Conservation (phyloP, 306 rosid genomes). For the Sechiopsis laciniata region DNA sequence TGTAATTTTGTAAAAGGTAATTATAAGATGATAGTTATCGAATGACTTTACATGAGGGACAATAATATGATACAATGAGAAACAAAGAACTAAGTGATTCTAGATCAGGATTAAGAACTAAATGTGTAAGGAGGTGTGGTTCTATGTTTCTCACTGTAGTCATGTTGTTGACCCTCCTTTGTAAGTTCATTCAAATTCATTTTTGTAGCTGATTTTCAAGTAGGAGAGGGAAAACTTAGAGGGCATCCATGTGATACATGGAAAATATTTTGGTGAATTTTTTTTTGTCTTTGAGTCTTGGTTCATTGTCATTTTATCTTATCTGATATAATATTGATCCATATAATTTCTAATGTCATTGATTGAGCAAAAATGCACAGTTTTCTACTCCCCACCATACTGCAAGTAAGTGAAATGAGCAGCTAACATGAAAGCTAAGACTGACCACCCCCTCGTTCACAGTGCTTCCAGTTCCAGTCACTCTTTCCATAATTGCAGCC, state of each 20-base stretch:
- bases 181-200: neutral
- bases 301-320: neutral
- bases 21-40: neutral
- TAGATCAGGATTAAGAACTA: neutral
- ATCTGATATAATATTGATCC: neutral
- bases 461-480: too few species aligned
- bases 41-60: neutral
- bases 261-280: neutral
- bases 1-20: neutral
- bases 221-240: neutral
- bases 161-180: neutral
- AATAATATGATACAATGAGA: neutral
- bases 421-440: too few species aligned
- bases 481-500: too few species aligned
- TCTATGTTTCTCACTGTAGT: neutral
- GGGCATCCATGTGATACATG: neutral
- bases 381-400: too few species aligned
- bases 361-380: neutral
- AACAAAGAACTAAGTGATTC: neutral
- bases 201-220: neutral
- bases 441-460: too few species aligned
- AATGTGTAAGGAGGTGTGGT: neutral
- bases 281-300: neutral
- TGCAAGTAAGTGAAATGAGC: too few species aligned
- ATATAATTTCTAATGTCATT: neutral